Percentiles rank a stretch among this genome's conserved stretches.
These are phyloP conservation scores for Vaccinium macrocarpon DNA, from an alignment of 148 eudicot species.

Conservation along the genomic window DNA sequence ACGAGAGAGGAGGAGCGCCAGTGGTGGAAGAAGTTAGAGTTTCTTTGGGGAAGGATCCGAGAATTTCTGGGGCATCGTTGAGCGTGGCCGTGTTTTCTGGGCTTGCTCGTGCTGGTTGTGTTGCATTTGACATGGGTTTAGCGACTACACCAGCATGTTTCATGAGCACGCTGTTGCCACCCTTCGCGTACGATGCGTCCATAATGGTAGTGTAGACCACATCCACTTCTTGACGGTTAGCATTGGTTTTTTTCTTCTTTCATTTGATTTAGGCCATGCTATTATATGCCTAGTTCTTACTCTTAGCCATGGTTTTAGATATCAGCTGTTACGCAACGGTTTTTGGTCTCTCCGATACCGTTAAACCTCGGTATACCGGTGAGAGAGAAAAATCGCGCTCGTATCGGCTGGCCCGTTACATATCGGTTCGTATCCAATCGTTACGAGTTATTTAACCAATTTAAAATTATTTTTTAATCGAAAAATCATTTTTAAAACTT, in stretches of 20 bases:
- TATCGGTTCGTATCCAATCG: too few relatives aligned
- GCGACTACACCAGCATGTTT: slow-evolving; percentile 98
- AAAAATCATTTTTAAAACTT: too few relatives aligned
- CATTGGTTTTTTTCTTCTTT: neutral
- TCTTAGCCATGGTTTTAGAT: too few relatives aligned
- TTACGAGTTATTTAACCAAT: too few relatives aligned
- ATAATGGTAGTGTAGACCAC: slow-evolving; percentile 60
- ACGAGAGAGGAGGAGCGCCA: slow-evolving; percentile 12
- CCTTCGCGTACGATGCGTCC: slow-evolving; percentile 70
- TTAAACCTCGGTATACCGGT: too few relatives aligned
- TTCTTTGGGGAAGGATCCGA: slow-evolving; percentile 78
- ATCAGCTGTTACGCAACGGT: too few relatives aligned
- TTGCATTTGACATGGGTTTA: slow-evolving; percentile 73
- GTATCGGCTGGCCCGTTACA: too few relatives aligned
- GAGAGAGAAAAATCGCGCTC: too few relatives aligned
- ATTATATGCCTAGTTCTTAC: neutral
- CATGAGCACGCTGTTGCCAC: slow-evolving; percentile 84
- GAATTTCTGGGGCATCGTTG: slow-evolving; percentile 59
- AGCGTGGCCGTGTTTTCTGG: slow-evolving; percentile 78
- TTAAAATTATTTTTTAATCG: too few relatives aligned
- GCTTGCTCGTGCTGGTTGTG: slow-evolving; percentile 65
- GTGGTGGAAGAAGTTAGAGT: slow-evolving; percentile 42
- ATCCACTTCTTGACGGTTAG: neutral
- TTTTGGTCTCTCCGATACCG: too few relatives aligned
- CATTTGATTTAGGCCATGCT: neutral